A percentile compares a stretch with the other conserved stretches of the same genome.
These are phyloP conservation scores for Cucurbita pepo DNA, from an alignment of 306 rosid genomes.

Conservation along the genomic window DNA sequence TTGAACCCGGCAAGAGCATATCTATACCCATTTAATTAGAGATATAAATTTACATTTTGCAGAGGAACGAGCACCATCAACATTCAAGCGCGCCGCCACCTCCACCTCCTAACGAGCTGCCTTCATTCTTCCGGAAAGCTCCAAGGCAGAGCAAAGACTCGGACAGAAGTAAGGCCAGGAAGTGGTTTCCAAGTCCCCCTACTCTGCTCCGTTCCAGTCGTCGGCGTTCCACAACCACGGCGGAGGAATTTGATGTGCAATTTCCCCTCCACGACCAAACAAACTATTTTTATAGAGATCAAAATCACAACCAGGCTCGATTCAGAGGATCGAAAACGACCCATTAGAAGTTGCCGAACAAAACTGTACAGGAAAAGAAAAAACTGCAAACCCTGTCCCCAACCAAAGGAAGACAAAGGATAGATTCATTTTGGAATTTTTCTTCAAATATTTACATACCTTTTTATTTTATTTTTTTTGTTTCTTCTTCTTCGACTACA, in stretches of 20 bases:
- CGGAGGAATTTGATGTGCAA: conserved; percentile 2
- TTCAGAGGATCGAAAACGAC: conserved; percentile 4
- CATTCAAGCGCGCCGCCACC: conserved; percentile 3
- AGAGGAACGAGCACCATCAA: conserved; percentile 18
- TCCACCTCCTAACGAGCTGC: conserved; percentile 11
- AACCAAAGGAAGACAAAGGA: not conserved
- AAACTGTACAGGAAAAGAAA: not conserved
- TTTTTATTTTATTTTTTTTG: not conserved
- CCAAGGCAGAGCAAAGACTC: conserved; percentile 14
- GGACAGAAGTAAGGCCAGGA: conserved; percentile 17
- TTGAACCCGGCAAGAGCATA: not conserved
- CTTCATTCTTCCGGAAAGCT: conserved; percentile 15
- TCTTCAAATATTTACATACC: conserved; percentile 4
- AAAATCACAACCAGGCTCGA: conserved; percentile 12
- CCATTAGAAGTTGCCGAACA: not conserved
- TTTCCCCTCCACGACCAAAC: not conserved
- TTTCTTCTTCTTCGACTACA: not conserved
- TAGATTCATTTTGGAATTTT: not conserved
- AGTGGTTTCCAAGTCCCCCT: conserved; percentile 29
- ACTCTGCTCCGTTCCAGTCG: conserved; percentile 11
- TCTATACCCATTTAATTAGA: not conserved
- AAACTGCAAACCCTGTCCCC: not conserved
- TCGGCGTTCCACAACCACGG: not conserved
- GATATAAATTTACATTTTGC: conserved; percentile 5
- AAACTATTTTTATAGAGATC: not conserved